Evolutionary conservation across 1,139 yeast species (phyloP).

Genomic region (Saccharomyces pastorianus): DNA sequence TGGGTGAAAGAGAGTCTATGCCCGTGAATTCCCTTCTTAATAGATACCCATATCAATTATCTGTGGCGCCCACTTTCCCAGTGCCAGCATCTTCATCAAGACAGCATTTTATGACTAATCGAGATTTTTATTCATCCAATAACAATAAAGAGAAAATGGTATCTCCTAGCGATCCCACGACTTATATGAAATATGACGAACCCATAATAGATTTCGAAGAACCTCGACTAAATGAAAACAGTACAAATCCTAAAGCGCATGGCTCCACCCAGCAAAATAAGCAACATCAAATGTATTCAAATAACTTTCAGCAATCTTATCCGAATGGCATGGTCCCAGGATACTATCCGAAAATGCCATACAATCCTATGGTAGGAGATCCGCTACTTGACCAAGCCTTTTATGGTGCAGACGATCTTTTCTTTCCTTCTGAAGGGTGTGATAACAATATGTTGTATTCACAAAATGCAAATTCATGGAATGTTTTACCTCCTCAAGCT

Average conservation of each 20-base stretch:
- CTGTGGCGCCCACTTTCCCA: background rate
- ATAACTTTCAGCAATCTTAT: background rate
- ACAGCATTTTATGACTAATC: conserved; percentile 5
- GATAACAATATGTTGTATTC: background rate
- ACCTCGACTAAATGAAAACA: background rate
- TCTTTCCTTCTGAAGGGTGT: background rate
- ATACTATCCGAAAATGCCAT: background rate
- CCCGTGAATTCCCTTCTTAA: background rate
- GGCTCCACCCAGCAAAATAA: background rate
- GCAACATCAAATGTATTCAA: background rate
- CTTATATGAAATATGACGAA: background rate
- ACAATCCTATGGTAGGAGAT: background rate
- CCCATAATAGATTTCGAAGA: background rate
- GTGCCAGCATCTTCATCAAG: background rate
- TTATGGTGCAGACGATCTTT: background rate
- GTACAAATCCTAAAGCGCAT: background rate
- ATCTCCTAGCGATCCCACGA: background rate
- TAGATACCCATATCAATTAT: background rate
- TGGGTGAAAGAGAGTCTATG: background rate
- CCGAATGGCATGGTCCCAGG: background rate
- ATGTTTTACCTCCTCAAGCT: background rate
- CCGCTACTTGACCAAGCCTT: background rate
- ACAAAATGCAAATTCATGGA: background rate
- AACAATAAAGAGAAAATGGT: background rate
- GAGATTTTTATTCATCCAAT: conserved; percentile 4